phyloP scores from a whole-genome alignment of 768 basidiomycete species.

The Suillus weaverae region DNA sequence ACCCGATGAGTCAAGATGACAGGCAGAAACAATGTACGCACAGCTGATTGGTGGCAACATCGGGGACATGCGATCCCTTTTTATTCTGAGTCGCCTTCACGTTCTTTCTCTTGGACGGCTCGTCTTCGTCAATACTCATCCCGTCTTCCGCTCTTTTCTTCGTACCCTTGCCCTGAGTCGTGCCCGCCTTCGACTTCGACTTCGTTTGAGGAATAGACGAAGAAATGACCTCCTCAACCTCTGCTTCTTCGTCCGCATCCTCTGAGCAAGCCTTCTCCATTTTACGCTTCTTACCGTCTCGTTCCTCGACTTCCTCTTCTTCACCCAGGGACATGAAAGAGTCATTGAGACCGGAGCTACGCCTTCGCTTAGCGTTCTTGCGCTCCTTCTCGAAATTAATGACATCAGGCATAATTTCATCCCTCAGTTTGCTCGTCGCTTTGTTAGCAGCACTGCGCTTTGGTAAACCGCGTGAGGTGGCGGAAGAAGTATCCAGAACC shows the following conservation, averaged over 20 bases:
- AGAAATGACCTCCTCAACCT: conserved; percentile 20
- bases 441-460: conserved; percentile 56
- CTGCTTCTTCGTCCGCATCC: conserved; percentile 27
- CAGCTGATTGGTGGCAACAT: not conserved
- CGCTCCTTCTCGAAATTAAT: conserved; percentile 67
- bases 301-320: conserved; percentile 14
- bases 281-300: conserved; percentile 20
- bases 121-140: conserved; percentile 11
- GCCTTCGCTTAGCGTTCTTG: conserved; percentile 39
- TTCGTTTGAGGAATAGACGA: conserved; percentile 13
- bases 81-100: conserved; percentile 7
- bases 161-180: conserved; percentile 11
- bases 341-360: conserved; percentile 35
- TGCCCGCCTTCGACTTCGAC: conserved; percentile 10
- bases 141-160: not conserved
- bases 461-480: conserved; percentile 24
- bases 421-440: conserved; percentile 44
- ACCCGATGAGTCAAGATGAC: not conserved
- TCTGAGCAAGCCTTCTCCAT: conserved; percentile 18
- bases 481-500: conserved; percentile 11
- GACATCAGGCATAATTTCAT: conserved; percentile 76
- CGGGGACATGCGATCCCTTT: conserved; percentile 9
- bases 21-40: not conserved
- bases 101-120: conserved; percentile 10
- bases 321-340: conserved; percentile 9